Percentiles rank a stretch among this genome's conserved stretches.
Conservation (phyloP, 1,139 yeast genomes). For the Waltiozyma sp. region DNA sequence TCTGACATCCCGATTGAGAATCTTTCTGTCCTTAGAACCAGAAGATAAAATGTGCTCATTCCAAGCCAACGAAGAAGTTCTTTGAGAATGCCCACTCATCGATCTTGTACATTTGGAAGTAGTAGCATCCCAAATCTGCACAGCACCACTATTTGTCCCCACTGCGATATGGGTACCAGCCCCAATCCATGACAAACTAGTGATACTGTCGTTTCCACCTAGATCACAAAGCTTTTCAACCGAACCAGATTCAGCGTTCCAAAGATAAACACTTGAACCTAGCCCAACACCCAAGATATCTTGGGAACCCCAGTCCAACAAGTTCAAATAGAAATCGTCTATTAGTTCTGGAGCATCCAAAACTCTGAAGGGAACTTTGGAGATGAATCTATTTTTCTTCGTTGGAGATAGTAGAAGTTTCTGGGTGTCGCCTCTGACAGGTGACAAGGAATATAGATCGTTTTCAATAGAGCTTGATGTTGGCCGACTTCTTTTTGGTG, state of each 20-base stretch:
- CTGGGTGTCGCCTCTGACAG: slow-evolving; percentile 85
- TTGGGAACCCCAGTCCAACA: slow-evolving; percentile 93
- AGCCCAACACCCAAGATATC: slow-evolving; percentile 86
- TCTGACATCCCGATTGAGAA: slow-evolving; percentile 85
- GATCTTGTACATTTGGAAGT: slow-evolving; percentile 74
- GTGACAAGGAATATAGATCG: slow-evolving; percentile 72
- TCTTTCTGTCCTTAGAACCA: slow-evolving; percentile 79
- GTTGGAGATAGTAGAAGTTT: slow-evolving; percentile 70
- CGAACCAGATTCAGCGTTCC: slow-evolving; percentile 83
- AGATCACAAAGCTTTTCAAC: slow-evolving; percentile 75
- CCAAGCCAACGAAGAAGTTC: slow-evolving; percentile 91
- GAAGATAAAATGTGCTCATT: slow-evolving; percentile 80
- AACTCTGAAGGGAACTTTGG: slow-evolving; percentile 85
- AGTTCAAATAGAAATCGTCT: slow-evolving; percentile 85
- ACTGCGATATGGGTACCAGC: slow-evolving; percentile 90
- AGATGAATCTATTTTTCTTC: slow-evolving; percentile 63
- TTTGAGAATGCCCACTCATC: slow-evolving; percentile 80
- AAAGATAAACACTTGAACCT: slow-evolving; percentile 77
- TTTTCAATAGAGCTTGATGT: slow-evolving; percentile 46
- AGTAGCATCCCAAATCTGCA: slow-evolving; percentile 95
- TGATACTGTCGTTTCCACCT: slow-evolving; percentile 50
- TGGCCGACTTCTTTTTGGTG: slow-evolving; percentile 54
- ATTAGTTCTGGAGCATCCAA: slow-evolving; percentile 93
- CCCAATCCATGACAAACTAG: slow-evolving; percentile 89
- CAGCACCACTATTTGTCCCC: slow-evolving; percentile 79